These are phyloP conservation scores for slime mould (Dictyostelium discoideum) DNA, from an alignment of 78 protist genomes.

Conservation along the genomic window dicty_2.7 NC_007090.3:4616501-4617000, in stretches of 20 bases:
- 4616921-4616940: conserved; percentile 81
- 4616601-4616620: conserved; percentile 54
- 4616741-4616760: conserved; percentile 91
- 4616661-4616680: conserved; percentile 83
- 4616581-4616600: conserved; percentile 39
- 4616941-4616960: conserved; percentile 75
- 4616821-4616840: conserved; percentile 58
- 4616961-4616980: conserved; percentile 84
- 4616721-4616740: conserved; percentile 92
- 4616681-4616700: conserved; percentile 92
- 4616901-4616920: conserved; percentile 88
- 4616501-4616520: conserved; percentile 15
- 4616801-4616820: conserved; percentile 86
- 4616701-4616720: conserved; percentile 87
- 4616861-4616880: conserved; percentile 48
- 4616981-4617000: conserved; percentile 73
- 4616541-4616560: conserved; percentile 51
- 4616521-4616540: conserved; percentile 33
- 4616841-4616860: conserved; percentile 80
- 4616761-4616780: conserved; percentile 87
- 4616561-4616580: conserved; percentile 22
- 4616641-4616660: conserved; percentile 90
- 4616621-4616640: conserved; percentile 64
- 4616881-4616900: conserved; percentile 35
- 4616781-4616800: conserved; percentile 89